Evolutionary conservation across 768 basidiomycete genomes (phyloP).

Genomic region (Dictyophora rubrovolvata): DNA sequence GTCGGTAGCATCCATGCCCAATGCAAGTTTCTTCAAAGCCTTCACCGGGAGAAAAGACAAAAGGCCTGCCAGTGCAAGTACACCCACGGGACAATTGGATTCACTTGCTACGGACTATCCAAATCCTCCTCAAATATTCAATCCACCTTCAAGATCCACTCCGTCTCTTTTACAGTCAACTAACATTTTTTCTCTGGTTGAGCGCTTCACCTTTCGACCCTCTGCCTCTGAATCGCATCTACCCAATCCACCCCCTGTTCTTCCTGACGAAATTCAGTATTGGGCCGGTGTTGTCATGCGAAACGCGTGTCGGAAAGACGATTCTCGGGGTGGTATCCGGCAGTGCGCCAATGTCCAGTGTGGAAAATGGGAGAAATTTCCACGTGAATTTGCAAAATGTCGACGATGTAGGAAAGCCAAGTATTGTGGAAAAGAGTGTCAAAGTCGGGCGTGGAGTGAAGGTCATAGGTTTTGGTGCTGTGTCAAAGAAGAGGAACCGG

Average conservation of each 20-base stretch:
- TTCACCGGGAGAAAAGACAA: slow-evolving; percentile 4
- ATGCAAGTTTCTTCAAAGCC: neutral
- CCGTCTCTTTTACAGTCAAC: slow-evolving; percentile 41
- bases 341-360: slow-evolving; percentile 99
- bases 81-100: slow-evolving; percentile 16
- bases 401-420: slow-evolving; percentile 94
- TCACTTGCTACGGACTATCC: slow-evolving; percentile 9
- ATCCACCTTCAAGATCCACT: slow-evolving; percentile 16
- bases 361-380: slow-evolving; percentile 86
- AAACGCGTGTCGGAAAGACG: slow-evolving; percentile 97
- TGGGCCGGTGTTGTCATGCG: slow-evolving; percentile 99
- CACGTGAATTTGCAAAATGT: slow-evolving; percentile 96
- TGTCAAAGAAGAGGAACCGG: slow-evolving; percentile 46
- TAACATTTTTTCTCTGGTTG: slow-evolving; percentile 93
- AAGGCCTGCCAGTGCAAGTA: slow-evolving; percentile 17
- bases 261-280: slow-evolving; percentile 90
- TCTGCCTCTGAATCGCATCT: slow-evolving; percentile 69
- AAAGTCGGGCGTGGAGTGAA: slow-evolving; percentile 92
- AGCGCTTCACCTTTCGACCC: slow-evolving; percentile 92
- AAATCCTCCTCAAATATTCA: neutral
- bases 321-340: slow-evolving; percentile 80
- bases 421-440: slow-evolving; percentile 96
- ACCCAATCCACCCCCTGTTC: slow-evolving; percentile 53
- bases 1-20: neutral
- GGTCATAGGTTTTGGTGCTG: slow-evolving; percentile 95